Base-by-base conservation (phyloP, 139 green algal genomes). In the Micractinium conductrix region DNA sequence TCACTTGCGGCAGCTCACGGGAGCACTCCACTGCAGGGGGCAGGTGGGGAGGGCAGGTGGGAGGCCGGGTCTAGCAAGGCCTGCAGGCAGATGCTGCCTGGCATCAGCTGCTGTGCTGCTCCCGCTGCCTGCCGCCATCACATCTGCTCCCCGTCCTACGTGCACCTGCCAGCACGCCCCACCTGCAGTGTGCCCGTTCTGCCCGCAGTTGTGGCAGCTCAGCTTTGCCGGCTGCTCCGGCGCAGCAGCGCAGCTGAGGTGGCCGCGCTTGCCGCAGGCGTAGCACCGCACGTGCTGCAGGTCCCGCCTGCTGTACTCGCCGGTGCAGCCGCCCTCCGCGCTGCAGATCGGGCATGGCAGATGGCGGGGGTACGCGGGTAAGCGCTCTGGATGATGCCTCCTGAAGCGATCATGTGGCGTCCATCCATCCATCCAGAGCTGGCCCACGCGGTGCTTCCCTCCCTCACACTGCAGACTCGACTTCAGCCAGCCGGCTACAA, bases 191-290 rank as follows among this genome's bases (percentile, higher is more conserved):
- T 95, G 92, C 8, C 89, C 81, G 33, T 84, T 68, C 10, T 91
- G 82, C 2, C 93, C 92, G 76, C 92, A 95, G 84, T 94, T 94
- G 85, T 85, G 91, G 79, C 94, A 93, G 81, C 73, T 82, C 38
- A 81, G 63, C 33, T 81, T 85, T 33, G 58, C 43, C 10, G 84
- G 65, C 74, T 87, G 79, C 44, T 48, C 60, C 40, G 90, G 89
- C 7, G 83, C 45, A 0, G 82, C 65, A 40, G 80, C 84, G 87
- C 93, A 96, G 85, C 87, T 89, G 43, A 95, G 78, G 84, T 97
- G 94, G 1, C 94, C 94, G 1, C 62, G 48, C 22, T 76, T 43
- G 10, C 92, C 92, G 87, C 94, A 97, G 37, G 90, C 78, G 80
- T 89, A 91, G 90, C 94, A 97, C 38, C 87, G 87, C 60, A 90